Percentiles rank a stretch among this genome's conserved stretches.
phyloP scores from a whole-genome alignment of 78 protist species.

The Cavenderia fasciculata region DNA sequence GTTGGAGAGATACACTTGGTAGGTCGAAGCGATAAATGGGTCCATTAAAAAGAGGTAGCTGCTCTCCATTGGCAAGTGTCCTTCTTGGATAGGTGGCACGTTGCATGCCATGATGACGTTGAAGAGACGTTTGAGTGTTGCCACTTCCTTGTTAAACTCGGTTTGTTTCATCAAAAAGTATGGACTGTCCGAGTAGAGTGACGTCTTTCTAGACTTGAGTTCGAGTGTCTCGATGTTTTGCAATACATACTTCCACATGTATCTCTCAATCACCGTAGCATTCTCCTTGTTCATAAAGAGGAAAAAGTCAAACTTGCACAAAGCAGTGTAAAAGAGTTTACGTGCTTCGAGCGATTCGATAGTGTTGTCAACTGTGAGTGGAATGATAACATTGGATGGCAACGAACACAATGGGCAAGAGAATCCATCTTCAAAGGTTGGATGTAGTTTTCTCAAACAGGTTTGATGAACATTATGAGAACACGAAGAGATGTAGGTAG shows the following conservation, averaged over 20 bases:
- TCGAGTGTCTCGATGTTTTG: constrained; percentile 50
- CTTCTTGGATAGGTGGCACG: constrained; percentile 13
- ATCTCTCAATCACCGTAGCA: constrained; percentile 5
- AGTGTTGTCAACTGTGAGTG: constrained; percentile 6
- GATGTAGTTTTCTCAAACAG: constrained; percentile 13
- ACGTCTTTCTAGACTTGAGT: constrained; percentile 44
- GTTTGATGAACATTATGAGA: constrained; percentile 56
- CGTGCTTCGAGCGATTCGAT: constrained; percentile 4
- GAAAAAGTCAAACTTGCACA: constrained; percentile 53
- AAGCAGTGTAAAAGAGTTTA: constrained; percentile 4
- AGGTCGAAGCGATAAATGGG: constrained; percentile 36
- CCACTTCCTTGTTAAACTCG: constrained; percentile 59
- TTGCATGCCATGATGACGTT: constrained; percentile 21
- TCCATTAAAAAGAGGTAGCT: constrained; percentile 18
- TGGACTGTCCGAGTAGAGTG: neutral
- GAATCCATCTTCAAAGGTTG: constrained; percentile 28
- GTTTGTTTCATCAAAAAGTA: constrained; percentile 42
- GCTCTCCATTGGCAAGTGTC: constrained; percentile 10
- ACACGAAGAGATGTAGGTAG: constrained; percentile 57
- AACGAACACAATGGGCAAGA: constrained; percentile 56
- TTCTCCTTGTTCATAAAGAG: constrained; percentile 17
- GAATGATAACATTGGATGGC: constrained; percentile 35
- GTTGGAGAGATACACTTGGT: constrained; percentile 23
- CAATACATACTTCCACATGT: constrained; percentile 43
- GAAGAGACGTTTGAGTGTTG: constrained; percentile 10